phyloP scores from a whole-genome alignment of 1,284 basidiomycete genomes.

The Paramarasmius palmivorus region DNA sequence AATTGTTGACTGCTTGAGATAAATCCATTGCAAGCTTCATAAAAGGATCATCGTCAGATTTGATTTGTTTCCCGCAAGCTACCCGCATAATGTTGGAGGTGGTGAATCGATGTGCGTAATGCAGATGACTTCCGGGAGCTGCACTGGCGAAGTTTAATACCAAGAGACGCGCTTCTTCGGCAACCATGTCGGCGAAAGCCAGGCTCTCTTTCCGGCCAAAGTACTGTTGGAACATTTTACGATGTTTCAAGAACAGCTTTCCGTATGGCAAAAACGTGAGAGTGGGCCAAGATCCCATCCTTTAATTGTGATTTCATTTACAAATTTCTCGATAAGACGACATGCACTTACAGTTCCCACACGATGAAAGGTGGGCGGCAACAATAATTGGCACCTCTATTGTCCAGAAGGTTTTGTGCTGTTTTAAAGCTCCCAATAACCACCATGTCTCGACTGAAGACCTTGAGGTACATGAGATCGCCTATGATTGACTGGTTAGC shows the following conservation, averaged over 20 bases:
- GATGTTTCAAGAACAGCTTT: conserved; percentile 19
- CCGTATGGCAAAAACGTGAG: conserved; percentile 21
- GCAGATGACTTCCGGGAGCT: neutral
- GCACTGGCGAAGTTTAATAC: conserved; percentile 14
- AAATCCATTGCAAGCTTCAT: conserved; percentile 14
- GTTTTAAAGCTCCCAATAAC: conserved; percentile 12
- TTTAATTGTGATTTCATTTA: conserved; percentile 2
- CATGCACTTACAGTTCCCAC: conserved; percentile 9
- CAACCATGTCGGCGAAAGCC: conserved; percentile 17
- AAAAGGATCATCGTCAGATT: conserved; percentile 22
- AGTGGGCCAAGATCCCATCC: conserved; percentile 21
- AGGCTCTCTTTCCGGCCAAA: conserved; percentile 14
- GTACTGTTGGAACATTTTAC: conserved; percentile 19
- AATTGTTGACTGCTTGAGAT: conserved; percentile 10
- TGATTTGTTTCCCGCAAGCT: conserved; percentile 23
- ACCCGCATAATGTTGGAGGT: conserved; percentile 22
- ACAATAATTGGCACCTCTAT: conserved; percentile 16
- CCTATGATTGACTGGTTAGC: conserved; percentile 4
- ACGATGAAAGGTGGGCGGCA: conserved; percentile 12
- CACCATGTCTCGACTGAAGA: conserved; percentile 11
- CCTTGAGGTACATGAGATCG: conserved; percentile 15
- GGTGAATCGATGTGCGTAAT: conserved; percentile 12
- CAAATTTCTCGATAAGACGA: neutral
- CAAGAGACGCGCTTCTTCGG: conserved; percentile 17
- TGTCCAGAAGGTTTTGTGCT: conserved; percentile 16